phyloP scores from a whole-genome alignment of 306 rosid species.

The Quercus aquifolioides region DNA sequence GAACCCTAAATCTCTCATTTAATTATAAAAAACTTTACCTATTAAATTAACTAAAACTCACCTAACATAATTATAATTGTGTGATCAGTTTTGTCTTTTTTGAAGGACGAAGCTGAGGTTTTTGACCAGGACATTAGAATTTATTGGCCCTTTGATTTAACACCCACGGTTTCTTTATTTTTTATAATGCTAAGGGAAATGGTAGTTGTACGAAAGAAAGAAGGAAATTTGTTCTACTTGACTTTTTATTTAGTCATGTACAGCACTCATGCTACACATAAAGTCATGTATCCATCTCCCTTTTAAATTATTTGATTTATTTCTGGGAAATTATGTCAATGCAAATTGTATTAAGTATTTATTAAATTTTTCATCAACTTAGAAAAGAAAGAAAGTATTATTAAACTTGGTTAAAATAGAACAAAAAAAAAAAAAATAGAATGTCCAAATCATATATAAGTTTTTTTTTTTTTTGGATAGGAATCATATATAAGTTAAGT shows the following conservation, averaged over 20 bases:
- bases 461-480: too few species aligned
- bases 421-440: too few species aligned
- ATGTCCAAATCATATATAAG: neutral
- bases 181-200: neutral
- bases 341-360: neutral
- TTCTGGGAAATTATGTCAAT: neutral
- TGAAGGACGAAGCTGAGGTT: neutral
- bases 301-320: neutral
- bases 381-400: too few species aligned
- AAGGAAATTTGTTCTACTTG: too few species aligned
- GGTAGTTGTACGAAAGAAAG: too few species aligned
- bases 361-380: too few species aligned
- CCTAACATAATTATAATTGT: too few species aligned
- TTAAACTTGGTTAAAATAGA: neutral
- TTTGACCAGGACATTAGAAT: neutral
- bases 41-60: too few species aligned
- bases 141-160: neutral
- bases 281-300: neutral
- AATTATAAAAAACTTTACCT: accelerated
- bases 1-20: accelerated
- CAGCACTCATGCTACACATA: too few species aligned
- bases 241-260: neutral
- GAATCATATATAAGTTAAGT: too few species aligned
- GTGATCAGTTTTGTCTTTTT: too few species aligned
- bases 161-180: neutral